Evolutionary conservation across 192 early-diverging fungal species (phyloP), one percentile per base, ranked within the genome.

Genomic region (Backusella sp.): DNA sequence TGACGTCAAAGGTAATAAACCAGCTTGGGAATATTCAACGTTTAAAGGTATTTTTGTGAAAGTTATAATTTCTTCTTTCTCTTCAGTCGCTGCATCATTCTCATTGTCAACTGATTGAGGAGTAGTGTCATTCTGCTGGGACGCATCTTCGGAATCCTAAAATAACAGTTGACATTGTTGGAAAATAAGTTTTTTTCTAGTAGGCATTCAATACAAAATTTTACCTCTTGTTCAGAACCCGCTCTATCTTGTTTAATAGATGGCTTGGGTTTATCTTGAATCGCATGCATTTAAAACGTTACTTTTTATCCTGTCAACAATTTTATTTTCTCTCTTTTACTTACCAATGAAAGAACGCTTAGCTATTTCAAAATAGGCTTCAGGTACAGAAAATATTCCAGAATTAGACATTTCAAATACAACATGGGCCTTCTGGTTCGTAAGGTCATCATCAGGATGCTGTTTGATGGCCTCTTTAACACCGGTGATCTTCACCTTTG

Each of bases 321-420:
- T 41, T 46, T 1, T 15, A 21, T 23, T 2, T 15, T 15, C 3
- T 19, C 9, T 17, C 11, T 35, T 53, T n/a, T 17, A 32, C 75
- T 74, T 74, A 84, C 75, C 76, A 74, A 75, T 66, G 65, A 84
- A 73, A 26, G 80, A 75, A 11, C 82, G 17, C 23, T 81, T 81
- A 8, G 30, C 81, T 39, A 86, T 79, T 30, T 81, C 79, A 1
- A 88, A 86, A 73, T 83, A 59, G 1, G 90, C 92, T 39, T 94
- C 90, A 17, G 86, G 82, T 15, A 94, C 84, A 39, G 85, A 85
- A 59, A 97, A 80, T 3, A 92, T 53, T 53, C 94, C 94, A 49
- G 93, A 90, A 56, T 96, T 93, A 35, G 89, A 92, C 41, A 97
- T 85, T 80, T 94, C 91, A 71, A 98, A 84, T 6, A 88, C 81